phyloP scores from a whole-genome alignment of 768 basidiomycete genomes.

The Lanmaoa pseudosensibilis region DNA sequence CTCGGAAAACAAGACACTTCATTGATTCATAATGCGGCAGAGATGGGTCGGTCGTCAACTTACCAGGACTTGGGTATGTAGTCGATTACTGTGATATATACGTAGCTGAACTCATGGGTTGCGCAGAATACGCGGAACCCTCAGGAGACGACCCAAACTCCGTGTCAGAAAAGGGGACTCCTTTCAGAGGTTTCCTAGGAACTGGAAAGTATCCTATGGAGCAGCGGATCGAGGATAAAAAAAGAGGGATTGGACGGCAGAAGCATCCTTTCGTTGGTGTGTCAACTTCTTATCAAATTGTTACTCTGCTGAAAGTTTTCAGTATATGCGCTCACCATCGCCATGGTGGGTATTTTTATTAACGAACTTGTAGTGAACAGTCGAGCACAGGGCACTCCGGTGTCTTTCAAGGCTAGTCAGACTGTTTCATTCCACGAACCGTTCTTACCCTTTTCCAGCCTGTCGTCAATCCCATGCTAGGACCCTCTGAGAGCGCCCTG shows the following conservation, averaged over 20 bases:
- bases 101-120: background rate
- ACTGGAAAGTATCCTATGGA: conserved; percentile 60
- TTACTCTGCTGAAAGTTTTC: conserved; percentile 7
- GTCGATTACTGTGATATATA: background rate
- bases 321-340: conserved; percentile 65
- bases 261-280: conserved; percentile 74
- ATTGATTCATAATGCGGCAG: conserved; percentile 49
- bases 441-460: conserved; percentile 47
- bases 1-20: conserved; percentile 31
- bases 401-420: conserved; percentile 74
- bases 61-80: conserved; percentile 57
- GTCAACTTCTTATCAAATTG: conserved; percentile 18
- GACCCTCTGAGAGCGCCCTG: conserved; percentile 80
- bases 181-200: conserved; percentile 45
- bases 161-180: conserved; percentile 41
- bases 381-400: conserved; percentile 73
- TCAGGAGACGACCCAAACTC: conserved; percentile 25
- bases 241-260: conserved; percentile 81
- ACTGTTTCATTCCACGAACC: background rate
- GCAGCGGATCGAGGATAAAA: conserved; percentile 87
- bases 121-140: conserved; percentile 67
- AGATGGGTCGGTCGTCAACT: conserved; percentile 36
- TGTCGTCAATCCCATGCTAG: conserved; percentile 85
- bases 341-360: conserved; percentile 77
- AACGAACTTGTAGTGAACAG: conserved; percentile 80